Percentiles rank a stretch among this genome's conserved stretches.
Conservation (phyloP, 306 rosid species). For the Pyrus betulifolia region DNA sequence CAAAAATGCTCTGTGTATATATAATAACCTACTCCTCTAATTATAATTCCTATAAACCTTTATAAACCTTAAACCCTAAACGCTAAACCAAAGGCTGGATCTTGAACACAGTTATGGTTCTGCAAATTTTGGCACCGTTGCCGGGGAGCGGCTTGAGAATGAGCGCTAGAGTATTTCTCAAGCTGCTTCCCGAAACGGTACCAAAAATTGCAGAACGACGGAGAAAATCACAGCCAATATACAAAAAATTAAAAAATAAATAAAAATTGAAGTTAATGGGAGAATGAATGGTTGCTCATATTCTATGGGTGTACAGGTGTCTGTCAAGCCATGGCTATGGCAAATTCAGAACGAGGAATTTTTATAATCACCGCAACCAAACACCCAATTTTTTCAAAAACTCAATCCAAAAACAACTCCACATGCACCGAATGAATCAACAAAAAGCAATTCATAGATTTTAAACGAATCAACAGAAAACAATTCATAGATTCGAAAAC, state of each 20-base stretch:
- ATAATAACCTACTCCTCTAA: slow-evolving; percentile 21
- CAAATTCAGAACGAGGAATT: slow-evolving; percentile 97
- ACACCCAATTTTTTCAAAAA: not conserved
- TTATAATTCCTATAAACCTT: not conserved
- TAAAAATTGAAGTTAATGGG: not conserved
- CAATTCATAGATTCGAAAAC: not conserved
- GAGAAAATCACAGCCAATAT: no score
- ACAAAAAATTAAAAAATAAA: fast-evolving
- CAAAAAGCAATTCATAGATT: not conserved
- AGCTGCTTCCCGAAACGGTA: not conserved
- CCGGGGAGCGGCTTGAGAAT: not conserved
- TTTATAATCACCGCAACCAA: slow-evolving; percentile 79
- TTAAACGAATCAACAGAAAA: not conserved
- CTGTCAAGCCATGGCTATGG: slow-evolving; percentile 86
- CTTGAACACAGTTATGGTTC: not conserved
- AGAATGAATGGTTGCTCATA: slow-evolving; percentile 53
- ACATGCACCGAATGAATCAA: not conserved
- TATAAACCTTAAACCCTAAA: not conserved
- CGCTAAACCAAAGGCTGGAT: not conserved
- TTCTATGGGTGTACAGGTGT: slow-evolving; percentile 99
- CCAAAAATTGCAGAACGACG: not conserved
- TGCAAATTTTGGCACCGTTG: not conserved
- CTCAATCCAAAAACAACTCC: no score
- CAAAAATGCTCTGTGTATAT: slow-evolving; percentile 20
- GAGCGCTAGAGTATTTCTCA: not conserved